A percentile compares a stretch with the other conserved stretches of the same genome.
Evolutionary conservation across 768 basidiomycete genomes (phyloP).

Genomic region (Xanthoconium stramineum): DNA sequence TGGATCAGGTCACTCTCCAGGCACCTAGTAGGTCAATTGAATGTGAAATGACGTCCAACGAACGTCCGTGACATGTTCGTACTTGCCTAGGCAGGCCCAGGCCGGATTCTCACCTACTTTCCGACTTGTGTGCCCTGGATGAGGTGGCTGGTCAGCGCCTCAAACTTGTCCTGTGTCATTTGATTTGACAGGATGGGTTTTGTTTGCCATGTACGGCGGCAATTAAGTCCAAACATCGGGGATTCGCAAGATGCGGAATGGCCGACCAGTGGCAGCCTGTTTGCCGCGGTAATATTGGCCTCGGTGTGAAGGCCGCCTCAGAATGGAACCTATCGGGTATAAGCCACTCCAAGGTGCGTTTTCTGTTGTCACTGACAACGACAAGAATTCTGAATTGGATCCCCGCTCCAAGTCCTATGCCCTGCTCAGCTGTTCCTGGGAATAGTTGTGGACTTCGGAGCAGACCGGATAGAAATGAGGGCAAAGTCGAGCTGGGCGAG

Average conservation of each 20-base stretch:
- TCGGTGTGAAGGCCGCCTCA: constrained; percentile 3
- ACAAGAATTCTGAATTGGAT: constrained; percentile 26
- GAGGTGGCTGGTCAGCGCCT: constrained; percentile 5
- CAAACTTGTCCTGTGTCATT: constrained; percentile 9
- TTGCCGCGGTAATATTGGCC: constrained; percentile 16
- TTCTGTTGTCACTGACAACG: constrained; percentile 25
- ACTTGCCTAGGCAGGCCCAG: neutral
- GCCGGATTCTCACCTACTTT: constrained; percentile 11
- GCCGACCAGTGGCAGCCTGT: neutral
- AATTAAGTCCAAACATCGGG: constrained; percentile 20
- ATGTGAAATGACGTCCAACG: neutral
- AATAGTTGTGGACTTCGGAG: constrained; percentile 7
- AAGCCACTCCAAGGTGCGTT: constrained; percentile 13
- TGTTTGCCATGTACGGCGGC: constrained; percentile 16
- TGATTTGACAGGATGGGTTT: constrained; percentile 1
- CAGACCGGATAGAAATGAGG: constrained; percentile 10
- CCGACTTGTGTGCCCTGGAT: neutral
- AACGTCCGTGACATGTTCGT: neutral
- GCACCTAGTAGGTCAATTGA: constrained; percentile 1
- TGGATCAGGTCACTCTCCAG: constrained; percentile 21
- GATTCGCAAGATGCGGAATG: constrained; percentile 21
- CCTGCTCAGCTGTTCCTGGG: constrained; percentile 1
- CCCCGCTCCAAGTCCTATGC: constrained; percentile 8
- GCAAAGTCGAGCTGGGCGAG: constrained; percentile 1
- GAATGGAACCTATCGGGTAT: constrained; percentile 8